Evolutionary conservation across 257 asterid genomes (phyloP).

Genomic region (Nemophila menziesii): DNA sequence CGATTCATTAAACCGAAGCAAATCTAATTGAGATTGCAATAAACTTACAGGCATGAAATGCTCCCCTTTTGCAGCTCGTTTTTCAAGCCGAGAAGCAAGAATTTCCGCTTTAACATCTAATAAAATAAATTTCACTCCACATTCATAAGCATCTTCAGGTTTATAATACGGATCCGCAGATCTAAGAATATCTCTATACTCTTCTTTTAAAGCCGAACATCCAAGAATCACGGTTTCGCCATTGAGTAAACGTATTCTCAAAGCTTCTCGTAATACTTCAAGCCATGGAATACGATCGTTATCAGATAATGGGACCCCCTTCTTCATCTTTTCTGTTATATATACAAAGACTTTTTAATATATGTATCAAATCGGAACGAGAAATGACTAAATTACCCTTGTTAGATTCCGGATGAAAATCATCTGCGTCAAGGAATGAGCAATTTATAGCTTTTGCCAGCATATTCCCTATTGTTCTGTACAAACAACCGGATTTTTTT

Average conservation of each 20-base stretch:
- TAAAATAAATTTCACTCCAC: slow-evolving; percentile 41
- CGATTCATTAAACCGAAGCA: slow-evolving; percentile 64
- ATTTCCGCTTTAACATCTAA: slow-evolving; percentile 46
- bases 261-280: slow-evolving; percentile 39
- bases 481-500: slow-evolving; percentile 2
- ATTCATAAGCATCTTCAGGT: slow-evolving; percentile 20
- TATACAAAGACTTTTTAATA: background rate
- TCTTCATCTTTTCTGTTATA: slow-evolving; percentile 27
- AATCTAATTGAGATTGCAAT: slow-evolving; percentile 69
- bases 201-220: slow-evolving; percentile 76
- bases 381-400: slow-evolving; percentile 33
- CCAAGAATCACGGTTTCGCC: slow-evolving; percentile 21
- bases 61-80: slow-evolving; percentile 48
- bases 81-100: slow-evolving; percentile 51
- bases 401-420: slow-evolving; percentile 58
- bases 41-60: slow-evolving; percentile 85
- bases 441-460: slow-evolving; percentile 42
- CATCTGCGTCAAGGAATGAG: slow-evolving; percentile 67
- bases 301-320: slow-evolving; percentile 55
- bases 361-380: background rate
- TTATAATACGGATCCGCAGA: slow-evolving; percentile 46
- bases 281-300: slow-evolving; percentile 86
- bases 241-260: slow-evolving; percentile 21
- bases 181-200: slow-evolving; percentile 72
- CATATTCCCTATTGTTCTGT: slow-evolving; percentile 64